phyloP scores from a whole-genome alignment of 179 eudicot genomes.

The Beta lomatogona region DNA sequence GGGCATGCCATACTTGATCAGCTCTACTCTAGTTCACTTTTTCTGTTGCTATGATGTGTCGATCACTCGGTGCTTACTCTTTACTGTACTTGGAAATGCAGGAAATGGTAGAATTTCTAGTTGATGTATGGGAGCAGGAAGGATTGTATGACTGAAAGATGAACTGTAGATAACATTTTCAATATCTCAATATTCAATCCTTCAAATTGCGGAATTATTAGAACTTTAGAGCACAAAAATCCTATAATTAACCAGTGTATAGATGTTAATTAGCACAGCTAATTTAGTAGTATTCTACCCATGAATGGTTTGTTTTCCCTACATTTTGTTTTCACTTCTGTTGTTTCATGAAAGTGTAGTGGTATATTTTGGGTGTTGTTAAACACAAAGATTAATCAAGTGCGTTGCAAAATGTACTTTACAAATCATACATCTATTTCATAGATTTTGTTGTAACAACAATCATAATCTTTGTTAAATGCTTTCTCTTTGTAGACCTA shows the following conservation, averaged over 20 bases:
- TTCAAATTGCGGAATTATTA: background rate
- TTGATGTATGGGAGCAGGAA: slow-evolving; percentile 78
- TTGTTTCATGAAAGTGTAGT: background rate
- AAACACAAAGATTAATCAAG: background rate
- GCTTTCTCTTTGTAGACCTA: background rate
- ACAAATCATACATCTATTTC: background rate
- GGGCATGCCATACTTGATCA: background rate
- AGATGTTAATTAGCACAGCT: slow-evolving; percentile 26
- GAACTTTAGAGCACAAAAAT: slow-evolving; percentile 15
- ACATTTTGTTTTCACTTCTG: background rate
- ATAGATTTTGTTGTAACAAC: background rate
- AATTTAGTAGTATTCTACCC: slow-evolving; percentile 3
- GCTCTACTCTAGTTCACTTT: background rate
- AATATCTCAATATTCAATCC: slow-evolving; percentile 8
- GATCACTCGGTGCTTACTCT: slow-evolving; percentile 13
- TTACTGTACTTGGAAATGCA: slow-evolving; percentile 26
- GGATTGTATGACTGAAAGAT: slow-evolving; percentile 51
- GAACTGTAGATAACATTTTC: slow-evolving; percentile 13
- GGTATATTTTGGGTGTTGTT: background rate
- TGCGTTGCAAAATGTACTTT: background rate
- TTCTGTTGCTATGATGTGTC: background rate
- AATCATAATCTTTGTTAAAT: background rate
- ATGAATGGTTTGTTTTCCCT: background rate
- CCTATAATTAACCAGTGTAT: slow-evolving; percentile 7
- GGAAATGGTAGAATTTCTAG: slow-evolving; percentile 83